Base-by-base conservation (phyloP, 352 stramenopile species). In the Phytophthora sp. region DNA sequence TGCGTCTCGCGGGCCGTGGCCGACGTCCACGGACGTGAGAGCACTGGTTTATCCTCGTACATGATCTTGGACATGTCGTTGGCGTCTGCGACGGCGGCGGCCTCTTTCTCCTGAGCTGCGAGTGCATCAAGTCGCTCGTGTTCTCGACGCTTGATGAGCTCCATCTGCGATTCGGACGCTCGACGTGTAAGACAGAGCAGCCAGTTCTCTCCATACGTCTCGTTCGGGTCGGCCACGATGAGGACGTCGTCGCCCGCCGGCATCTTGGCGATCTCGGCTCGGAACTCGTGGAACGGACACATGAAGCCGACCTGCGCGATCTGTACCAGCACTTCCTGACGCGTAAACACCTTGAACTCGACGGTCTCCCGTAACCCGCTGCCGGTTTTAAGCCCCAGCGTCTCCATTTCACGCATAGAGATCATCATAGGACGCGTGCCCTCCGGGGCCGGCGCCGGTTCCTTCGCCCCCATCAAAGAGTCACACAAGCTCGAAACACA, bases 191-290 rank as follows among this genome's bases (percentile, higher is more conserved):
- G 66, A 41, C 81, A 92, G 9, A 95, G 60, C 63, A 93, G 60
- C 84, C 84, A 95, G 69, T 95, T 95, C 50, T 95, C 84, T n/a
- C 86, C 86, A 54, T 91, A 95, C 16, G 76, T 81, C 67, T 93
- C 84, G 33, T 68, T 81, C 23, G 81, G 83, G 53, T 95, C 86
- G 0, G 84, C 85, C 18, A 93, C 67, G 51, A 95, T 88, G 23
- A 95, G 75, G 18, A 95, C 57, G 46, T 93, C 82, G 36, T 90
- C 79, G 20, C 84, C 71, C 58, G 88, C 71, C 18, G 62, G 2
- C 53, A 90, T 65, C 71, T 91, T 92, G 69, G 82, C 59, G 61
- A 93, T 76, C 33, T 91, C 82, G 23, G 63, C 66, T 36, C 80
- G 76, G 49, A 88, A 84, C 62, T 88, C 79, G 60, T 93, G 80